Base-by-base conservation (phyloP, 1,284 basidiomycete genomes). In the Tilletia caries region DNA sequence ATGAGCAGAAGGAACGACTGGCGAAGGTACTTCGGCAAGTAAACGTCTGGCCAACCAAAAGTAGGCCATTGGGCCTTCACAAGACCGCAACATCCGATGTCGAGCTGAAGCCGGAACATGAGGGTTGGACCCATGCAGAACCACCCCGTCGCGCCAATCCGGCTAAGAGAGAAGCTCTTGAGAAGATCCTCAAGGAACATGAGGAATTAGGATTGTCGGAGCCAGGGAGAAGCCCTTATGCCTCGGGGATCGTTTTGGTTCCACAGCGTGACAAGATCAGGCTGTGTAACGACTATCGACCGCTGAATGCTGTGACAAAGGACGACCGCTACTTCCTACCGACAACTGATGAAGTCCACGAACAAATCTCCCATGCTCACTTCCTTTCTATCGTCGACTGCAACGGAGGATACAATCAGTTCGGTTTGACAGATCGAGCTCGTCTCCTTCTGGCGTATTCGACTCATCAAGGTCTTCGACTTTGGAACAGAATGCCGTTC, bases 321-420 rank as follows among this genome's bases (percentile, higher is more conserved):
- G 78, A 83, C 0, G 85, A 86, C 70, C 83, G 86, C 71, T 86
- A 84, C 70, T 41, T 41, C 37, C 5, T 13, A 13, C 25, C 48
- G 43, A 25, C 18, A 15, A 66, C 32, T 27, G 65, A 66, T 27
- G 65, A 66, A 6, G n/a, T 25, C 44, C 50, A 29, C 2, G 27
- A 50, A 5, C 20, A 10, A 8, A n/a, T 66, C 20, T 6, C 2
- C 2, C 12, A 10, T 3, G 65, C 44, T 3, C 6, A 29, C 3
- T 18, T 10, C 23, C 50, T 66, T 20, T 29, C 44, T 1, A 32
- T 44, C 1, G 15, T 66, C 29, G 65, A 66, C n/a, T 18, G 29
- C 18, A 66, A 50, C 13, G 20, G 10, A 13, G 65, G 41, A 8
- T 66, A 66, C 15, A 18, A 50, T 32, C 65, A 66, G 33, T 15